Evolutionary conservation across 2,329 filamentous ascomycete species (phyloP).

Genomic region (Alternaria sp.): DNA sequence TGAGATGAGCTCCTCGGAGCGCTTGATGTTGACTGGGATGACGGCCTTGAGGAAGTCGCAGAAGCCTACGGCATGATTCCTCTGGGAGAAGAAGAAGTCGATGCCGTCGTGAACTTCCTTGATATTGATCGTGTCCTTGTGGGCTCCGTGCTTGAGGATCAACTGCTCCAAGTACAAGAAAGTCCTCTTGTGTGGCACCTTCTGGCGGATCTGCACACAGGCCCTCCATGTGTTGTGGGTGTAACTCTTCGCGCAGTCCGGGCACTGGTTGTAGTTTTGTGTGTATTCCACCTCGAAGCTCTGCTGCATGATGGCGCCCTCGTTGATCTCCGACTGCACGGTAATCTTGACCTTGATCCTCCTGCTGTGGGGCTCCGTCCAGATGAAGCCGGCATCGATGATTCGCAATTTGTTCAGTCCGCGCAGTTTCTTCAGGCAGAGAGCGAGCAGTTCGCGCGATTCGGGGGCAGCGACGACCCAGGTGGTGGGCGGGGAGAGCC

Average conservation of each 20-base stretch:
- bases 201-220: constrained; percentile 92
- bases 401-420: constrained; percentile 90
- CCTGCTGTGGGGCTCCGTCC: constrained; percentile 96
- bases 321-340: constrained; percentile 74
- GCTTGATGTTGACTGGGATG: constrained; percentile 77
- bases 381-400: constrained; percentile 94
- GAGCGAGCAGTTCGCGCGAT: constrained; percentile 87
- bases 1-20: constrained; percentile 91
- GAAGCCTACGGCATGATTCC: constrained; percentile 92
- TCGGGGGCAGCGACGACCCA: constrained; percentile 88
- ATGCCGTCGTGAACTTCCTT: constrained; percentile 95
- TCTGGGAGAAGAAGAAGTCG: constrained; percentile 90
- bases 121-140: constrained; percentile 90
- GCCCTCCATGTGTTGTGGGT: constrained; percentile 96
- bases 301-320: constrained; percentile 81
- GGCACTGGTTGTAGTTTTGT: constrained; percentile 90
- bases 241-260: constrained; percentile 87
- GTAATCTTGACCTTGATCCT: constrained; percentile 95
- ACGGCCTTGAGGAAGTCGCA: constrained; percentile 88
- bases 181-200: constrained; percentile 92
- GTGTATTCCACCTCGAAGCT: constrained; percentile 93
- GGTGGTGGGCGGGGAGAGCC: constrained; percentile 82
- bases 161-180: constrained; percentile 88
- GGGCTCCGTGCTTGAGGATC: constrained; percentile 88
- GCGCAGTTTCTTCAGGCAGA: constrained; percentile 87